Percentiles rank a stretch among this genome's conserved stretches.
These are phyloP conservation scores for Hirsutella rhossiliensis DNA, from an alignment of 2,329 filamentous ascomycete genomes.

Conservation along the genomic window DNA sequence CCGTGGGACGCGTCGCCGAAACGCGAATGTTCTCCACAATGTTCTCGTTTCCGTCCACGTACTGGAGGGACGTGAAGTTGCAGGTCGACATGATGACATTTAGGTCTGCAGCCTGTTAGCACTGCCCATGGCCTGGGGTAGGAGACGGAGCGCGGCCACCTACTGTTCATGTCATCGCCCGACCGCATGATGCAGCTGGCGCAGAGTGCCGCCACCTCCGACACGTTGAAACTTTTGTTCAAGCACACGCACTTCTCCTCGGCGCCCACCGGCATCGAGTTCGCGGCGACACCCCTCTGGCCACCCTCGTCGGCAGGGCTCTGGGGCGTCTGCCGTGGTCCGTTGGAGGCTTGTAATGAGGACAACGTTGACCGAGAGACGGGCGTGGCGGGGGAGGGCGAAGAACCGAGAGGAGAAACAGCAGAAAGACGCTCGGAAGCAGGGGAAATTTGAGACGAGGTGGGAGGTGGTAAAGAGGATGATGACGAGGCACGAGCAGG, in stretches of 20 bases:
- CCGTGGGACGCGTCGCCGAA: neutral
- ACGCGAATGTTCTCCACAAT: slow-evolving; percentile 21
- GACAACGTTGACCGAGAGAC: no score
- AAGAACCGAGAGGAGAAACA: no score
- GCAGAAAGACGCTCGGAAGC: no score
- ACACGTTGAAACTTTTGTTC: slow-evolving; percentile 28
- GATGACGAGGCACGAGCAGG: no score
- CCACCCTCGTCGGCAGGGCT: neutral
- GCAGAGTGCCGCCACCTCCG: slow-evolving; percentile 23
- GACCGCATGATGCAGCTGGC: slow-evolving; percentile 23
- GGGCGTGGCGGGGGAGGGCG: no score
- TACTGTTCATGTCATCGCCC: slow-evolving; percentile 19
- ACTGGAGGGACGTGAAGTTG: slow-evolving; percentile 17
- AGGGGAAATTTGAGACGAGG: no score
- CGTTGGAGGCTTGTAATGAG: no score
- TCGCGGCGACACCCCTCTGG: neutral
- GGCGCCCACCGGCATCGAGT: slow-evolving; percentile 5
- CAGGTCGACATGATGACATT: slow-evolving; percentile 22
- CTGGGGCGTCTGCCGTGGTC: no score
- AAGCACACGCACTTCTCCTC: slow-evolving; percentile 25
- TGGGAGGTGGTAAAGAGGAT: no score
- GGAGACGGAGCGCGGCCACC: slow-evolving; percentile 6
- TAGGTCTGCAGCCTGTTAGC: slow-evolving; percentile 15
- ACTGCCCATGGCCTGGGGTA: neutral
- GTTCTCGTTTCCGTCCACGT: slow-evolving; percentile 17